Base-by-base conservation (phyloP, 768 basidiomycete genomes). In the Boletus tomentosulus region DNA sequence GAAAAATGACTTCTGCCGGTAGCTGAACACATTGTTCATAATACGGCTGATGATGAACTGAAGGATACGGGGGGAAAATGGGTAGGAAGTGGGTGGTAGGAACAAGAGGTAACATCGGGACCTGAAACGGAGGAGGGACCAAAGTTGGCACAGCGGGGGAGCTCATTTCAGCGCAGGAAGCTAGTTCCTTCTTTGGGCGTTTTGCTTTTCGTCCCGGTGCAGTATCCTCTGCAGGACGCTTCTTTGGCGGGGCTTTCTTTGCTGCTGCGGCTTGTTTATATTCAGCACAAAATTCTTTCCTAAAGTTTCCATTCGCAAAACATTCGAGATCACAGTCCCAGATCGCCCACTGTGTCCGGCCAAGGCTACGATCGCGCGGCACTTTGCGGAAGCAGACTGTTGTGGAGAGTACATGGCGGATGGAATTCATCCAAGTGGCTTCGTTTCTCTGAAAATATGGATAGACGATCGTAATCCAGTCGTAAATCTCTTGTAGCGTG, bases 391-490 rank as follows among this genome's bases (percentile, higher is more conserved):
- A 98, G 62, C 87, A 88, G 35, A 87, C 83, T 42, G 95, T 96
- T 3, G 94, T 92, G 58, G 90, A 93, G 25, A 98, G 79, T 46
- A 95, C 94, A 71, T 98, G 95, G n/a, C 96, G 83, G 55, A 98
- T 92, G 51, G 92, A 95, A 71, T 97, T 97, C 84, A 95, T 94
- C 96, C 96, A 98, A 6, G 93, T 96, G 4, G 87, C 82, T 63
- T 98, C 94, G 22, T 88, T 87, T 54, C 89, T 87, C 71, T 92
- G 92, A 74, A 92, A 99, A 66, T 86, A 85, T 7, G 97, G 95
- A 71, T 93, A 95, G 9, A 91, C 90, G 39, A 88, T 89, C 44
- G 91, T 92, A 63, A 99, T 95, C 81, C 84, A 99, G 66, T 91
- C 87, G 65, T 98, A 98, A 58, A 99, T 97, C 68, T 98, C 93